Percentiles rank a stretch among this genome's conserved stretches.
Conservation (phyloP, 2,329 filamentous ascomycete genomes). For the Cordyceps fumosorosea region DNA sequence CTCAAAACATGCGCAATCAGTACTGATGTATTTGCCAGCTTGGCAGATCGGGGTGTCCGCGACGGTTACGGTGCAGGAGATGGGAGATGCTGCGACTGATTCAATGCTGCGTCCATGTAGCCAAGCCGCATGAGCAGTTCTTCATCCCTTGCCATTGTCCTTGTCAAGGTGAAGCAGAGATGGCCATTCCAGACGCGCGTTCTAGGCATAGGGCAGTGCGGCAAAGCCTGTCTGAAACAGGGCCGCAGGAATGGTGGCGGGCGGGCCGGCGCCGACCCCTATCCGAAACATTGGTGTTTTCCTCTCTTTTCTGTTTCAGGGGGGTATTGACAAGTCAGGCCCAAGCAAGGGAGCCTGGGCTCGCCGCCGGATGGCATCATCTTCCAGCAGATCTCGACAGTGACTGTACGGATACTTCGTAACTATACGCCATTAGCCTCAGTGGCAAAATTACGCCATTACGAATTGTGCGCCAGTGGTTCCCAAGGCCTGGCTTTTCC, state of each 20-base stretch:
- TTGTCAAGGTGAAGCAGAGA: not conserved
- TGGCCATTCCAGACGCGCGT: not conserved
- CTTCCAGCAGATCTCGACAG: no score
- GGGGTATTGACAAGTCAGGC: not conserved
- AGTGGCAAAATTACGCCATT: no score
- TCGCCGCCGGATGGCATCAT: not conserved
- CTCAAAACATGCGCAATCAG: not conserved
- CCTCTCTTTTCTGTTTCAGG: not conserved
- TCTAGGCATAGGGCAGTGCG: not conserved
- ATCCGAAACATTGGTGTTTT: constrained; percentile 1
- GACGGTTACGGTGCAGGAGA: not conserved
- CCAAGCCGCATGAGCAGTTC: not conserved
- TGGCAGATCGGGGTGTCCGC: not conserved
- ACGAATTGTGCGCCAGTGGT: no score
- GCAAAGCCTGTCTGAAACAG: constrained; percentile 1
- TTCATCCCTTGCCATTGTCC: not conserved
- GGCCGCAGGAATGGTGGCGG: not conserved
- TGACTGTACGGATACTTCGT: no score
- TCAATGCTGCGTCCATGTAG: not conserved
- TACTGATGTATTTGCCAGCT: not conserved
- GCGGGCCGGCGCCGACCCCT: not conserved
- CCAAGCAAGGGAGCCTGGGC: not conserved
- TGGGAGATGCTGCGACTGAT: not conserved
- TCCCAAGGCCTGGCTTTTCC: not conserved
- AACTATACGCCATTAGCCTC: no score